Evolutionary conservation across 1,284 basidiomycete species (phyloP), one percentile per base, ranked within the genome.

Genomic region (Farysia itapuensis): DNA sequence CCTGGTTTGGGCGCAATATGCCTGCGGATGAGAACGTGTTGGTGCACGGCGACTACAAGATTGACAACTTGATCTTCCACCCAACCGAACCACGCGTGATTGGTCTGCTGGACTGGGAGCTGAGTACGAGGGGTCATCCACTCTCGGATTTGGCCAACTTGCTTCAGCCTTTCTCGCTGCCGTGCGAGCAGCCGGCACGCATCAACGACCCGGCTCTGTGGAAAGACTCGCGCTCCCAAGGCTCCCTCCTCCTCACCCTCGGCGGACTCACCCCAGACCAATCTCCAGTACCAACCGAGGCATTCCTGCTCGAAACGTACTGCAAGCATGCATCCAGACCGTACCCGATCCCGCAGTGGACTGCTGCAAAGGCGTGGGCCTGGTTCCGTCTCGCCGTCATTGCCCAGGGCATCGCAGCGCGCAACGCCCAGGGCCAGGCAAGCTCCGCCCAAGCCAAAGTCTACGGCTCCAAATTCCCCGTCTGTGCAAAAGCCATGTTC

Each of bases 21-120:
- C 91, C 89, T 0, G 82, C 86, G 72, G 82, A 80, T 60, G 85
- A 57, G 41, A 85, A 78, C 23, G 50, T 46, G 15, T 85, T 94
- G 57, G 89, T 95, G 4, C 93, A 97, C 74, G 93, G 94, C 18
- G 93, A 97, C 77, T 97, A 90, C 77, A 98, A 98, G 78, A 82
- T 95, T 18, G 93, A 98, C 78, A 98, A 97, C 75, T 77, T 97
- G 38, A 84, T 97, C 53, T 97, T 92, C 79, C 92, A 96, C 72
- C 88, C 89, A 0, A 91, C 86, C 2, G 86, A 95, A 78, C 89
- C 92, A 48, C 81, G 84, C 34, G 91, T 97, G 2, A 92, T 97
- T 67, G 93, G 90, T 2, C 90, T 97, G 32, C 79, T 97, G 36
- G 93, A 97, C 76, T 97, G 93, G 93, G 93, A 97, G 74, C 79